Base-by-base conservation (phyloP, 345 rosid genomes). In the Kandelia obovata region DNA sequence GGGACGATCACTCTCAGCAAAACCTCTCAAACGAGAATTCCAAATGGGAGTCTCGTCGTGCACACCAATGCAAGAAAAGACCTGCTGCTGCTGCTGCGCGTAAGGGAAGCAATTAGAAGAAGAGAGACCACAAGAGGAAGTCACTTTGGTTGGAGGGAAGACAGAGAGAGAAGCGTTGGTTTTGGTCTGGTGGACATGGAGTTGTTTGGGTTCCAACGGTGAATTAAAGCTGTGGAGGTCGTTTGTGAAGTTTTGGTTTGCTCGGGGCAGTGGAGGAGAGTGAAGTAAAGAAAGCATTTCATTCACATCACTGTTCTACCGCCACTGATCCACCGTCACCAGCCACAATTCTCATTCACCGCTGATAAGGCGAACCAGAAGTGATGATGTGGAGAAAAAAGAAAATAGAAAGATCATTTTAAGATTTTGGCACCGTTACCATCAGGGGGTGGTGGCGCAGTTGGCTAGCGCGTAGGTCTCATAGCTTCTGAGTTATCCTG, bases 381-480 rank as follows among this genome's bases (percentile, higher is more conserved):
- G 37, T 1, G 37, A 7, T 0, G 37, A 7, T 34, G 1, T 34
- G 0, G 8, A 1, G 7, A 5, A 34, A 34, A 34, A 34, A 34
- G 0, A 6, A 1, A 0, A n/a, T 0, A 7, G 1, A n/a, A n/a
- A 0, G 3, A n/a, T 7, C 0, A 0, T 0, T 4, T 0, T 0
- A 7, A 5, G 1, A 2, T 0, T 75, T 83, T 20, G 69, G 79
- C 46, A 39, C 3, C 0, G 0, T 1, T 0, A 0, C 16, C 0
- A 43, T 2, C 5, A 0, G 95, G 92, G 92, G 91, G 90, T 83
- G 90, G 92, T 86, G 93, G 93, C 90, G 96, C 93, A 89, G 98
- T 89, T 90, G 96, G 96, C 86, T 89, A 87, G 98, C 93, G 93
- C 92, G 96, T 86, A 87, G 97, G 88, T 92, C 93, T 89, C 96